Evolutionary conservation across 495 filamentous ascomycete genomes (phyloP).

Genomic region (Trypethelium eluteriae): DNA sequence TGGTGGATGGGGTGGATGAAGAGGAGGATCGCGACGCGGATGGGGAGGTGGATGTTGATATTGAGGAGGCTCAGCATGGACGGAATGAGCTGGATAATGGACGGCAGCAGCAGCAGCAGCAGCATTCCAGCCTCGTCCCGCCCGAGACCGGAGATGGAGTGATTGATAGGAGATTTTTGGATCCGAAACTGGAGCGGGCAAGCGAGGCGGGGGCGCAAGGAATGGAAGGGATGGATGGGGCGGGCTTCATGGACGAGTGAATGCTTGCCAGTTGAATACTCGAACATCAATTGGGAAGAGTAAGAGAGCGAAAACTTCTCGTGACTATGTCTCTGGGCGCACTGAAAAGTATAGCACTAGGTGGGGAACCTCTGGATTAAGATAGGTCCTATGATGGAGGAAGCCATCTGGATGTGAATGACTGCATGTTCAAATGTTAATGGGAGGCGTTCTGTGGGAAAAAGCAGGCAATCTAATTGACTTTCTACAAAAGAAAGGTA

Average conservation of each 20-base stretch:
- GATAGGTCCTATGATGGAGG: neutral
- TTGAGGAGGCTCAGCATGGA: neutral
- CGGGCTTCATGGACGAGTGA: neutral
- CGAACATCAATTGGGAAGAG: too few species aligned
- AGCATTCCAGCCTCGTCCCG: neutral
- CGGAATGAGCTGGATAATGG: neutral
- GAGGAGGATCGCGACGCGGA: conserved; percentile 4
- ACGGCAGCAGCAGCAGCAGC: neutral
- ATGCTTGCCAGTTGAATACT: too few species aligned
- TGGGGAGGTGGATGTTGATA: conserved; percentile 3
- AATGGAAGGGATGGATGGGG: neutral
- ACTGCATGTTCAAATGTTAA: neutral
- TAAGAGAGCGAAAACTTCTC: too few species aligned
- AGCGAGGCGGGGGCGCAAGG: neutral
- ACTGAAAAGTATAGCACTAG: neutral
- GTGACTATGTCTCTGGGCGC: neutral
- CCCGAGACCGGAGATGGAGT: neutral
- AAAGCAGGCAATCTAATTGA: neutral
- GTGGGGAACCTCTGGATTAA: neutral
- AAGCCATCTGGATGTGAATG: neutral
- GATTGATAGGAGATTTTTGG: neutral
- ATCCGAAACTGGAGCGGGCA: neutral
- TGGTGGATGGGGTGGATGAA: neutral
- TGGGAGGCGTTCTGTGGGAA: neutral
- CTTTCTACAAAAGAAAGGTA: neutral